Conservation (phyloP, 345 rosid genomes). For the Litchi chinensis region DNA sequence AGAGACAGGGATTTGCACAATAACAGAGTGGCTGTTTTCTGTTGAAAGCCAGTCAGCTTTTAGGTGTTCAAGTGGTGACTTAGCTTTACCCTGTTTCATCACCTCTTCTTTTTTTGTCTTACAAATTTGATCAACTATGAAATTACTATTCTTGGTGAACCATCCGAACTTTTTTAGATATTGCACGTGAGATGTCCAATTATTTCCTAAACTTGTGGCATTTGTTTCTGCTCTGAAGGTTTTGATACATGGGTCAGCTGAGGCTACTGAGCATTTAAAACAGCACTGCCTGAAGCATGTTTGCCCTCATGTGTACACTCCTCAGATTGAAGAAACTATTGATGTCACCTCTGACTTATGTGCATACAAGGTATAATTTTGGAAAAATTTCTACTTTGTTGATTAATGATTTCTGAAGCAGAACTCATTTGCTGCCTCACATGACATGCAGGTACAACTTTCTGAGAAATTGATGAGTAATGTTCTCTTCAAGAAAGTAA, state of each 20-base stretch:
- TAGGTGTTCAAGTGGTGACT: background rate
- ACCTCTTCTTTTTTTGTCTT: background rate
- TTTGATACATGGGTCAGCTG: conserved; percentile 96
- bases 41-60: background rate
- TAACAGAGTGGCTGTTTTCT: background rate
- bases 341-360: conserved; percentile 96
- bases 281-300: conserved; percentile 85
- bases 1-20: background rate
- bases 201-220: background rate
- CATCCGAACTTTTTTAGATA: background rate
- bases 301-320: conserved; percentile 91
- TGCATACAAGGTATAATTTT: conserved; percentile 77
- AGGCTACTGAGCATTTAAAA: conserved; percentile 96
- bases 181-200: conserved; percentile 5
- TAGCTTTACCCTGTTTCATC: background rate
- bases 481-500: conserved; percentile 92
- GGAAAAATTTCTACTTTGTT: conserved; percentile 7
- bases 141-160: background rate
- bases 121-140: conserved; percentile 3
- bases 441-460: conserved; percentile 76
- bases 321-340: conserved; percentile 84
- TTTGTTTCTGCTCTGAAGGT: conserved; percentile 49
- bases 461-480: conserved; percentile 96
- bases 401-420: conserved; percentile 1
- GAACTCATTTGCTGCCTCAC: conserved; percentile 20